Evolutionary conservation across 2,329 filamentous ascomycete species (phyloP).

Genomic region (Cordyceps cicadae): DNA sequence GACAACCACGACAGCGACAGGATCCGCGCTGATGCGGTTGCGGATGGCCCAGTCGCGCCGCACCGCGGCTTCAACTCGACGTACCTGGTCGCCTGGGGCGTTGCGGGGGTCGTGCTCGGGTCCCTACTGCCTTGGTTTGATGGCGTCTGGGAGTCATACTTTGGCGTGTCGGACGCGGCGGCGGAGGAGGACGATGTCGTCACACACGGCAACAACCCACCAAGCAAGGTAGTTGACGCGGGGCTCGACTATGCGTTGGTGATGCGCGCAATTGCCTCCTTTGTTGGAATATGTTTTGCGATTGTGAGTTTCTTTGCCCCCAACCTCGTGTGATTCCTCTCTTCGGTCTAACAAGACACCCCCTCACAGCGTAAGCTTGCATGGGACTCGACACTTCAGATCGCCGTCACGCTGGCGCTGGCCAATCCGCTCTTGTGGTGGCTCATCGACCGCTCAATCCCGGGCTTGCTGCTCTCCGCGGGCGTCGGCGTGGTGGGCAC

Average conservation of each 20-base stretch:
- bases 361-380: conserved; percentile 65
- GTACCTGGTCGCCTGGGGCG: conserved; percentile 75
- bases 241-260: conserved; percentile 65
- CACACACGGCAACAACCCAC: conserved; percentile 21
- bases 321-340: neutral
- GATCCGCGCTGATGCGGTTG: conserved; percentile 39
- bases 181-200: conserved; percentile 23
- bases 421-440: conserved; percentile 95
- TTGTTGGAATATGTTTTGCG: conserved; percentile 53
- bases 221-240: conserved; percentile 26
- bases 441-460: conserved; percentile 79
- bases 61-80: conserved; percentile 40
- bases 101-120: conserved; percentile 69
- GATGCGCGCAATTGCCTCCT: conserved; percentile 50
- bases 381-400: conserved; percentile 92
- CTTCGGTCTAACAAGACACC: neutral
- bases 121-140: conserved; percentile 80
- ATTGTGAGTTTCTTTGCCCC: conserved; percentile 58
- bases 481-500: conserved; percentile 68
- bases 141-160: conserved; percentile 55
- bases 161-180: conserved; percentile 22
- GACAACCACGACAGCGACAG: conserved; percentile 52
- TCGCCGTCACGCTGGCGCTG: conserved; percentile 79
- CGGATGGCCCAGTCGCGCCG: conserved; percentile 35
- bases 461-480: conserved; percentile 73